Base-by-base conservation (phyloP, 2,329 filamentous ascomycete genomes). In the Akanthomyces lecanii region DNA sequence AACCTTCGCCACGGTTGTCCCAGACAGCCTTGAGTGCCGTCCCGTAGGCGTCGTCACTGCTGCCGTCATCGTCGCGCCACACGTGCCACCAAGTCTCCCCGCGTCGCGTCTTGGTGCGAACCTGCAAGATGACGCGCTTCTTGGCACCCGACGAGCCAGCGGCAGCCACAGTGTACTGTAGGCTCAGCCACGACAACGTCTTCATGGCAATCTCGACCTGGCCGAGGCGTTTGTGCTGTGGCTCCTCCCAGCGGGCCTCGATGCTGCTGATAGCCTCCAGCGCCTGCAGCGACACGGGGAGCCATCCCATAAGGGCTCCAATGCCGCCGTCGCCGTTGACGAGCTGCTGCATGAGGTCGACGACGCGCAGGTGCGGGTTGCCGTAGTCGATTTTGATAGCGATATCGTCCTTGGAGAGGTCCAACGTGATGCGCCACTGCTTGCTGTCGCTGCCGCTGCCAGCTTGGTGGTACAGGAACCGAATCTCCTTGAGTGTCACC, bases 351-450 rank as follows among this genome's bases (percentile, higher is more conserved):
- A 92, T 78, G 51, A 84, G 77, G 66, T 87, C 84, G 23, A 81
- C 75, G 14, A 89, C 80, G 21, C 86, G 82, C 51, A 88, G 76
- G 69, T 92, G 89, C 2, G 90, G 89, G 68, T 90, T 91, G 14
- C 79, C 80, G 16, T 77, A 76, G 47, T 87, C 81, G 23, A 94
- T 78, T 30, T 78, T 75, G 33, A 95, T 77, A 18, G 78, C 78
- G 66, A 90, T 85, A 2, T 80, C 74, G 21, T 78, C 75, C 11
- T 76, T 75, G 23, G 78, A 77, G 38, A 91, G 83, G 65, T 86
- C 81, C 48, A 91, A 76, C 3, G 79, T 78, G 2, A 87, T 85
- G 64, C 76, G 79, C 80, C 84, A 84, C 40, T 70, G 77, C 53
- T 69, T 67, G 18, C 63, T 42, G 11, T 61, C 59, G 12, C 23